Evolutionary conservation across 108 stramenopile species (phyloP), one percentile per base, ranked within the genome.

Genomic region (Fragilariopsis cylindrus): DNA sequence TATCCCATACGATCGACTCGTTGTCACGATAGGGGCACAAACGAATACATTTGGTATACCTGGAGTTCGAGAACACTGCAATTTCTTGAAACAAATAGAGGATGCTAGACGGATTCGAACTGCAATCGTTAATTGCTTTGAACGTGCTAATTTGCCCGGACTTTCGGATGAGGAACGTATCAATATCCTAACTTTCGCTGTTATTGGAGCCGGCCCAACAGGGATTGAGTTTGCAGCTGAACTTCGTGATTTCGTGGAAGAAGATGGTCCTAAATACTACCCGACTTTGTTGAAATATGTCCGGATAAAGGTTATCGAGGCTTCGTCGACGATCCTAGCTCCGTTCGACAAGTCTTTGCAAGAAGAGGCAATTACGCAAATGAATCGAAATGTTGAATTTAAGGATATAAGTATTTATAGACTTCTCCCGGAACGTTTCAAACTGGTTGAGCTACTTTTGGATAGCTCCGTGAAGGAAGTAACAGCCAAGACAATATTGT

Each of bases 131-230:
- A 96, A 96, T 71, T 96, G 92, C 75, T 98, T 98, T 81, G 98
- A 98, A 70, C 85, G 94, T 60, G 98, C 96, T n/a, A 90, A 87
- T 54, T 73, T 97, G n/a, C 98, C 98, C 0, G 72, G 74, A 42
- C 68, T 92, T 53, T 62, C 75, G 19, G 93, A 95, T 16, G 92
- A 96, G 75, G 81, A 91, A 18, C 67, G 72, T 18, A 73, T 68
- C 13, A 81, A 80, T 15, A 83, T 83, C 9, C 71, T 98, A 47
- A 94, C 96, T 0, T 97, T 98, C 80, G 96, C 89, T 39, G 83
- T 97, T 12, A 93, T 98, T 52, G 98, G 98, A 18, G 98, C 96
- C 0, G 98, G 98, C 45, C 98, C 98, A 2, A 98, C 98, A 5
- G 97, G 97, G 4, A 85, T 91, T 21, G 97, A 98, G 76, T 96